A percentile compares a stretch with the other conserved stretches of the same genome.
These are phyloP conservation scores for Aspergillus chevalieri DNA, from an alignment of 2,329 filamentous ascomycete genomes.

Conservation along the genomic window DNA sequence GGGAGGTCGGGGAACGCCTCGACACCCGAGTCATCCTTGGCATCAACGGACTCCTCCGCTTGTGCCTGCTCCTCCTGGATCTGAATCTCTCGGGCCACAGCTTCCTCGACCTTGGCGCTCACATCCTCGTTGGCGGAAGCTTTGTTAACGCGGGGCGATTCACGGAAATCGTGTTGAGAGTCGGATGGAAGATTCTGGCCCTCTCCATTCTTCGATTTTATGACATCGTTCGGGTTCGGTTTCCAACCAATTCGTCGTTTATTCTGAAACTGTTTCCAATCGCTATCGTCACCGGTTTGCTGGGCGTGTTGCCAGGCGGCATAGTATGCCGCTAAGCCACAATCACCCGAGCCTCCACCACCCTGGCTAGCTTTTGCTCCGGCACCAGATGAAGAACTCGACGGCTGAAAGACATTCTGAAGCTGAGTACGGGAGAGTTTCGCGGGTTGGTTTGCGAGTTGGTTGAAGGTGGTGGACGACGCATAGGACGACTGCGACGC, in stretches of 20 bases:
- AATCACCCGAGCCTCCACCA: conserved; percentile 50
- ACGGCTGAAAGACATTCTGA: conserved; percentile 68
- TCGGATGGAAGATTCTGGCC: conserved; percentile 12
- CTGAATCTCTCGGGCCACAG: conserved; percentile 71
- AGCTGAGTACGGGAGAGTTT: conserved; percentile 56
- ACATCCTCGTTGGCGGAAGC: conserved; percentile 43
- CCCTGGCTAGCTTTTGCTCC: conserved; percentile 54
- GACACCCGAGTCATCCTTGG: conserved; percentile 15
- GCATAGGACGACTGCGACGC: conserved; percentile 81
- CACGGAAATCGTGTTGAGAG: conserved; percentile 49
- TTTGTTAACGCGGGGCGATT: conserved; percentile 57
- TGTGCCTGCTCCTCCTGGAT: conserved; percentile 49
- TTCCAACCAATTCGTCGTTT: conserved; percentile 88
- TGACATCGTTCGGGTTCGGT: conserved; percentile 39
- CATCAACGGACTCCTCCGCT: conserved; percentile 30
- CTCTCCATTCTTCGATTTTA: conserved; percentile 18
- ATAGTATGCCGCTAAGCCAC: conserved; percentile 81
- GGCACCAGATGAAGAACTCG: conserved; percentile 45
- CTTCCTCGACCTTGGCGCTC: conserved; percentile 76
- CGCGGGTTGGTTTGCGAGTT: conserved; percentile 46
- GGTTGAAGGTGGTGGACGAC: conserved; percentile 54
- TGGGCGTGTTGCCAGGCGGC: conserved; percentile 81
- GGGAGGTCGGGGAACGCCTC: conserved; percentile 24
- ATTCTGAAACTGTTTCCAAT: conserved; percentile 90
- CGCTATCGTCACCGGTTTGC: conserved; percentile 61